A percentile compares a stretch with the other conserved stretches of the same genome.
phyloP scores from a whole-genome alignment of 768 basidiomycete species.

The Mycena albidolilacea region DNA sequence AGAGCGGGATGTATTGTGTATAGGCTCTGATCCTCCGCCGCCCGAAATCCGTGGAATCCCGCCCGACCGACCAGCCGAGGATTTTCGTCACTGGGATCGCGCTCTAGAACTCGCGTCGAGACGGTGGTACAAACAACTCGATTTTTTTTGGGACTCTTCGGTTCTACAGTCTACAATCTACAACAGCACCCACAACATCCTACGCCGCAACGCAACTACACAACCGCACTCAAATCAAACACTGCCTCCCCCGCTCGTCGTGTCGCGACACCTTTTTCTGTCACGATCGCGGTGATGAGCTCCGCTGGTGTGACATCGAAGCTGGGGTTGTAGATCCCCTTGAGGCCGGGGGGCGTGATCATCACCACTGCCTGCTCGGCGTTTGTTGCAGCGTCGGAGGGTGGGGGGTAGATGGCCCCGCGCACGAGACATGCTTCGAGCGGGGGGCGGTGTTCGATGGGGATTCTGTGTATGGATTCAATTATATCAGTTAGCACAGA shows the following conservation, averaged over 20 bases:
- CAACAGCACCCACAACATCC: neutral
- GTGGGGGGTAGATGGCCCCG: conserved; percentile 81
- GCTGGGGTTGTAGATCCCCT: conserved; percentile 90
- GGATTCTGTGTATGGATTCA: conserved; percentile 65
- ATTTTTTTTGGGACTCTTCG: neutral
- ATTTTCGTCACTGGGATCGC: conserved; percentile 37
- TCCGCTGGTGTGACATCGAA: conserved; percentile 98
- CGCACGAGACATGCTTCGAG: conserved; percentile 92
- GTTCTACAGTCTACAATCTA: neutral
- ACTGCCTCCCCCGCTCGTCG: conserved; percentile 59
- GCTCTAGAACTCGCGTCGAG: conserved; percentile 9
- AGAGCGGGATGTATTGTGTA: too few species aligned
- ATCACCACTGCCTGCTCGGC: conserved; percentile 84
- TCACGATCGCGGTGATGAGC: conserved; percentile 94
- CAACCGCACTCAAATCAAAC: conserved; percentile 57
- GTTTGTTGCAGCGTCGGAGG: conserved; percentile 54
- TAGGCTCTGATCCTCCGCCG: conserved; percentile 41
- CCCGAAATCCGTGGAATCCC: conserved; percentile 32
- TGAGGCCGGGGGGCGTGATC: conserved; percentile 80
- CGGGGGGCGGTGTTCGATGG: conserved; percentile 92
- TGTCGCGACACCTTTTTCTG: conserved; percentile 93
- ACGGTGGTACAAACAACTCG: neutral
- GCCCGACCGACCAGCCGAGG: conserved; percentile 26
- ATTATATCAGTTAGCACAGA: neutral
- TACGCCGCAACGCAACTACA: conserved; percentile 54